A percentile compares a stretch with the other conserved stretches of the same genome.
phyloP scores from a whole-genome alignment of 371 early-diverging fungal species.

The Lichtheimia ramosa region DNA sequence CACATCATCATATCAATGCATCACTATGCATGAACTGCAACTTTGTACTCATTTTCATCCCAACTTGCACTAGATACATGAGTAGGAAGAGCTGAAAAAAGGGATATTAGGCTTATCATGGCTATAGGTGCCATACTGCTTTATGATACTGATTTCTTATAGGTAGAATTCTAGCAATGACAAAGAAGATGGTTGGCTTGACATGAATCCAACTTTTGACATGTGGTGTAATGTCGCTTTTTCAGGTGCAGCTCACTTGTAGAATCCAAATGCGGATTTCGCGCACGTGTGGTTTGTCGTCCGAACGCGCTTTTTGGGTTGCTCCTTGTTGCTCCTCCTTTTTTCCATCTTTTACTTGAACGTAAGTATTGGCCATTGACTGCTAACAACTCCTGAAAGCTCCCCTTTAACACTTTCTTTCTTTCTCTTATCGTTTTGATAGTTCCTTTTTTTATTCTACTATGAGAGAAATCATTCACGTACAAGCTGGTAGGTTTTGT shows the following conservation, averaged over 20 bases:
- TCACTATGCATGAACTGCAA: no score
- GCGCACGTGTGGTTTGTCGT: background rate
- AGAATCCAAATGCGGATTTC: background rate
- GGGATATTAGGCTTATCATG: no score
- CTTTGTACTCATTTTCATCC: no score
- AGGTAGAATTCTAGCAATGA: no score
- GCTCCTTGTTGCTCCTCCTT: background rate
- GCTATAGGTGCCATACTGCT: no score
- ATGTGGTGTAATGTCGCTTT: no score
- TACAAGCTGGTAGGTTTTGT: slow-evolving; percentile 83
- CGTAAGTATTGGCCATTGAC: background rate
- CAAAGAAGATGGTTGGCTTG: no score
- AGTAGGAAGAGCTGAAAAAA: no score
- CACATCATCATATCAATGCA: no score
- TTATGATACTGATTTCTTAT: no score
- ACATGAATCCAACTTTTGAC: no score
- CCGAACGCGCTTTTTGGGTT: slow-evolving; percentile 2
- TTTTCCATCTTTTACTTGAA: background rate
- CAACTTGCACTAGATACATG: no score
- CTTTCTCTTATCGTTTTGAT: slow-evolving; percentile 6
- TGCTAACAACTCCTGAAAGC: background rate
- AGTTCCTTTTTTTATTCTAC: background rate
- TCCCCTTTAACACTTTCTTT: slow-evolving; percentile 10
- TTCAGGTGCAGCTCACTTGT: background rate
- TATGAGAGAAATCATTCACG: slow-evolving; percentile 99